Evolutionary conservation across 176 grass and related monocot species (phyloP), one percentile per base, ranked within the genome.

Genomic region (Aegilops umbellulata): DNA sequence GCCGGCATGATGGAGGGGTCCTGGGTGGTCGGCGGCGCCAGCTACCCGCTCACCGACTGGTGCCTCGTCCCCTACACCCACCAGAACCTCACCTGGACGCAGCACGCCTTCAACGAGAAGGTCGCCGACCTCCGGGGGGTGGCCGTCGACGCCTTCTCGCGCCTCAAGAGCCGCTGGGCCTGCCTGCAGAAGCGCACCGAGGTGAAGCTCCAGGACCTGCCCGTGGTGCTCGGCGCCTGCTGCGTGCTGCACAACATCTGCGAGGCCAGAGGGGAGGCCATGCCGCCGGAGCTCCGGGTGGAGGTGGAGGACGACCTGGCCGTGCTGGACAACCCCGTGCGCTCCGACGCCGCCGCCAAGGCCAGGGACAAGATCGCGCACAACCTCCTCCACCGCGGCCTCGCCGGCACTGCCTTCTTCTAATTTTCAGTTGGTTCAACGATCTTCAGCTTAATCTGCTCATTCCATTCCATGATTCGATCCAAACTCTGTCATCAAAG

Each of bases 31-130:
- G 92, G 88, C 58, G 89, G 86, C 74, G 79, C 86, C 2, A 88
- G 83, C 68, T 86, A 84, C 79, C 92, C 92, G 74, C 88, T 93
- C 25, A 88, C 70, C 29, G 92, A 90, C 27, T 93, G 92, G 92
- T 62, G 88, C 61, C 88, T 93, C 19, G 75, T 70, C 10, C 92
- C 92, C 25, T 93, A 93, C 92, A 63, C 86, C 23, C 88, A 93
- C 49, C 79, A 79, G 16, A 93, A 93, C 86, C 76, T 90, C 19
- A 93, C 92, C 16, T 93, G 92, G 92, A 83, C 92, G 79, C 92
- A 93, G 88, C 92, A 90, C 86, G 92, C 88, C 3, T 90, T 93
- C 83, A 93, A 93, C 83, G 92, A 90, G 88, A 93, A 93, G 92
- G 86, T 90, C 10, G 86, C 20, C 7, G 75, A 93, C 10, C 79